Percentiles rank a stretch among this genome's conserved stretches.
Conservation (phyloP, 176 grass and related monocot genomes). For the Paspalum notatum region DNA sequence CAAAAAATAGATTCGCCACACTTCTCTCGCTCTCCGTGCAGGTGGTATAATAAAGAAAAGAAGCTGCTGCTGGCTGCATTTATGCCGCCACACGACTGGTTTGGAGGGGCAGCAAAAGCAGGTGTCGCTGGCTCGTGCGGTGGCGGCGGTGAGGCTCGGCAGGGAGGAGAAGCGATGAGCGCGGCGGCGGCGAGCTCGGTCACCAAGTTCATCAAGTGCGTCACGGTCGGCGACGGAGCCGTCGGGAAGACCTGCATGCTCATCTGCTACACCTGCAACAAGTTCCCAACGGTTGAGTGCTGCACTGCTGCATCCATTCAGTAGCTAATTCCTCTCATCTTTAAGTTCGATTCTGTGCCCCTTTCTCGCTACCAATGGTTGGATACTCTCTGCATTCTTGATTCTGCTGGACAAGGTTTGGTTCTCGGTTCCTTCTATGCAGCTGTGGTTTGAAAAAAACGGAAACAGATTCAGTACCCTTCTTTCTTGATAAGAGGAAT, state of each 20-base stretch:
- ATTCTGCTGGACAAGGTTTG: neutral
- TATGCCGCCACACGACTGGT: neutral
- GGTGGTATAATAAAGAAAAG: neutral
- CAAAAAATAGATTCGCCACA: slow-evolving; percentile 2
- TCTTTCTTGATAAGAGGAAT: slow-evolving; percentile 1
- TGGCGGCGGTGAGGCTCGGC: neutral
- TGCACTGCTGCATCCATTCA: neutral
- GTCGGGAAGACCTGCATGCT: slow-evolving; percentile 98
- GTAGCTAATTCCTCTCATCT: neutral
- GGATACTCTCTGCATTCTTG: neutral
- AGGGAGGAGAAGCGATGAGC: slow-evolving; percentile 32
- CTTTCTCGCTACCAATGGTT: neutral
- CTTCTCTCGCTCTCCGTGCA: neutral
- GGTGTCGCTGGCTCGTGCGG: neutral
- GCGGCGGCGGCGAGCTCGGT: slow-evolving; percentile 25
- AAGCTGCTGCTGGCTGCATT: neutral
- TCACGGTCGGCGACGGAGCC: slow-evolving; percentile 85
- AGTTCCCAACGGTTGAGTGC: slow-evolving; percentile 69
- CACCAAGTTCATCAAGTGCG: slow-evolving; percentile 79
- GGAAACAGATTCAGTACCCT: slow-evolving; percentile 6
- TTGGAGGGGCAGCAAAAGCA: neutral
- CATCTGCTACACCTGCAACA: slow-evolving; percentile 99
- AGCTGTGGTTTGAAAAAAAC: neutral
- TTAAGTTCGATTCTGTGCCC: neutral
- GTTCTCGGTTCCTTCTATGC: neutral